phyloP scores from a whole-genome alignment of 2,329 filamentous ascomycete genomes.

The Xylariaceae sp. region DNA sequence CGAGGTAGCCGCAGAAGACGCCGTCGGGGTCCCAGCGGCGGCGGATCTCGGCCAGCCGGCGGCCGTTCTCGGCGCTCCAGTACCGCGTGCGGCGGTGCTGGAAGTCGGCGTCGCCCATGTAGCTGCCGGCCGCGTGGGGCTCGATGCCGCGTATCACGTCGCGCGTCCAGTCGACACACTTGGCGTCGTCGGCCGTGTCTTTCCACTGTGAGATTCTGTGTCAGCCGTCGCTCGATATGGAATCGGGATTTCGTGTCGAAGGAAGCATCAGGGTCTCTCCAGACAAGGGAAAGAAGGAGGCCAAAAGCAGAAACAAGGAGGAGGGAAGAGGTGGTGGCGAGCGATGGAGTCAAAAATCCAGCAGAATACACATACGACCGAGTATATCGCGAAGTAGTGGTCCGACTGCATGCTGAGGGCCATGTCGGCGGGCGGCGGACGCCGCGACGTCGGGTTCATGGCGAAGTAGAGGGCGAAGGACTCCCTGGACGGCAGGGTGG shows the following conservation, averaged over 20 bases:
- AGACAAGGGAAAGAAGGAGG: too few relatives aligned
- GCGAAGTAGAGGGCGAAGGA: constrained; percentile 41
- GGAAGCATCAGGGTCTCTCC: too few relatives aligned
- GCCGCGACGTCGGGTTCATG: constrained; percentile 40
- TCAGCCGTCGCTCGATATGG: too few relatives aligned
- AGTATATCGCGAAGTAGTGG: constrained; percentile 48
- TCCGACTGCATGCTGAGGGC: constrained; percentile 47
- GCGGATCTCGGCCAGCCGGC: constrained; percentile 34
- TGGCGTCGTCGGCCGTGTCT: constrained; percentile 33
- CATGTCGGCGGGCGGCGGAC: constrained; percentile 41
- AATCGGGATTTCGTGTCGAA: too few relatives aligned
- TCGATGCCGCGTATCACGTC: constrained; percentile 32
- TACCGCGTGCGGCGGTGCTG: constrained; percentile 37
- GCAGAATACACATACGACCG: too few relatives aligned
- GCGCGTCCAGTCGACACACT: constrained; percentile 37
- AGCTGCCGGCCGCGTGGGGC: constrained; percentile 37
- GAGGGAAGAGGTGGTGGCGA: too few relatives aligned
- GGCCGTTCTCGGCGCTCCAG: constrained; percentile 36
- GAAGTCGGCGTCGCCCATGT: constrained; percentile 49
- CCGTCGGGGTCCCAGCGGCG: constrained; percentile 36
- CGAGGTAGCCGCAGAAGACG: constrained; percentile 36
- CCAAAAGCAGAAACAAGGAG: too few relatives aligned
- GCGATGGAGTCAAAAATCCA: too few relatives aligned
- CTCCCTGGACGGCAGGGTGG: constrained; percentile 36
- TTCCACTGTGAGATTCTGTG: too few relatives aligned